These are phyloP conservation scores for Candida xiaguanensis DNA, from an alignment of 805 yeast genomes.

Conservation along the genomic window DNA sequence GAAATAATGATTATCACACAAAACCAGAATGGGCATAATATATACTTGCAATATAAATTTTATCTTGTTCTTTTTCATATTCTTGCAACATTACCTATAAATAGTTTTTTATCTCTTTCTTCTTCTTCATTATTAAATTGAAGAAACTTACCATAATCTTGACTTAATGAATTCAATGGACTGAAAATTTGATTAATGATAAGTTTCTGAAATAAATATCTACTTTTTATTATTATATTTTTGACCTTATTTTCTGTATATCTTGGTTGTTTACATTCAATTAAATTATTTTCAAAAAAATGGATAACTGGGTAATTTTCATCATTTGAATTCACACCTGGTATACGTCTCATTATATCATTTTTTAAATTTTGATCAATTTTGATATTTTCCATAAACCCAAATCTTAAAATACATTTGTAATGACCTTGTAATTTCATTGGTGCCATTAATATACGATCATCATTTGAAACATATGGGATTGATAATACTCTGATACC, in stretches of 20 bases:
- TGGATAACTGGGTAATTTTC: slow-evolving; percentile 21
- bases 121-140: slow-evolving; percentile 17
- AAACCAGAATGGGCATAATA: slow-evolving; percentile 30
- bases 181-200: slow-evolving; percentile 23
- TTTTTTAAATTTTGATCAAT: slow-evolving; percentile 18
- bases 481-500: slow-evolving; percentile 38
- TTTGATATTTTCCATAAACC: slow-evolving; percentile 43
- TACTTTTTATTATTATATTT: slow-evolving; percentile 13
- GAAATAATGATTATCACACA: slow-evolving; percentile 14
- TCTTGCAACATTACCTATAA: slow-evolving; percentile 24
- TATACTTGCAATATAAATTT: not conserved
- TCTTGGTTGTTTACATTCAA: slow-evolving; percentile 20
- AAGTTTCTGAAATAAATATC: slow-evolving; percentile 15
- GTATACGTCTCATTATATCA: slow-evolving; percentile 18
- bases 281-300: slow-evolving; percentile 27
- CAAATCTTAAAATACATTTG: slow-evolving; percentile 46
- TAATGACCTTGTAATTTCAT: slow-evolving; percentile 44
- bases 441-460: slow-evolving; percentile 36
- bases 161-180: slow-evolving; percentile 22
- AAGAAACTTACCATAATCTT: slow-evolving; percentile 19
- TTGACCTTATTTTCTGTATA: slow-evolving; percentile 13
- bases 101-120: slow-evolving; percentile 20
- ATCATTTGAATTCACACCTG: slow-evolving; percentile 11
- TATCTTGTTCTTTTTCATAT: slow-evolving; percentile 9
- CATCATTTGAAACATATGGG: slow-evolving; percentile 40